Evolutionary conservation across 495 filamentous ascomycete genomes (phyloP).

Genomic region (Podospora appendiculata): DNA sequence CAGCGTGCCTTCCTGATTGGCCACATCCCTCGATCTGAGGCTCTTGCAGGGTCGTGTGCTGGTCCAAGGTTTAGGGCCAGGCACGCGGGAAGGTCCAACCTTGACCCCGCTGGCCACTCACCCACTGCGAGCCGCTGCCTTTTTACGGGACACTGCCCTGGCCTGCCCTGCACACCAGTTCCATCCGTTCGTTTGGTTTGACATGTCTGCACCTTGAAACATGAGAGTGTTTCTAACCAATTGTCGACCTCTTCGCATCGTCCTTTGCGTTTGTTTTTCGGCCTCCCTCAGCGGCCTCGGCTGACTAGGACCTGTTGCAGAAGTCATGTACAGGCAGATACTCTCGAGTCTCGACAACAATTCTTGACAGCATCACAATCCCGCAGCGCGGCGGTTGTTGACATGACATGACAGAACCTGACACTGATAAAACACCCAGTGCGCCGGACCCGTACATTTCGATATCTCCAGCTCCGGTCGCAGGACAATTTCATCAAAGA

Average conservation of each 20-base stretch:
- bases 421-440: no score
- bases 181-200: conserved; percentile 25
- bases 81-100: no score
- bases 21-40: conserved; percentile 15
- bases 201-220: conserved; percentile 23
- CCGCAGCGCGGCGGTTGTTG: no score
- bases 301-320: not conserved
- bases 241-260: conserved; percentile 2
- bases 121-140: conserved; percentile 1
- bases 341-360: no score
- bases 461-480: not conserved
- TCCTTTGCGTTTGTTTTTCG: not conserved
- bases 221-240: conserved; percentile 22
- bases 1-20: conserved; percentile 16
- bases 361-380: no score
- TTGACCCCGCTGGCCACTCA: not conserved
- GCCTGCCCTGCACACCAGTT: no score
- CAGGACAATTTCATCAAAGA: conserved; percentile 8
- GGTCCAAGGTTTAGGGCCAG: no score
- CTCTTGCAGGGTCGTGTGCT: conserved; percentile 18
- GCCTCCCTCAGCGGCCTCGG: not conserved
- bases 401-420: no score
- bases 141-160: no score
- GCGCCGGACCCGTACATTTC: no score
- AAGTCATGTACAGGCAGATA: not conserved